Base-by-base conservation (phyloP, 805 yeast species). In the Jamesozyma gamospora region DNA sequence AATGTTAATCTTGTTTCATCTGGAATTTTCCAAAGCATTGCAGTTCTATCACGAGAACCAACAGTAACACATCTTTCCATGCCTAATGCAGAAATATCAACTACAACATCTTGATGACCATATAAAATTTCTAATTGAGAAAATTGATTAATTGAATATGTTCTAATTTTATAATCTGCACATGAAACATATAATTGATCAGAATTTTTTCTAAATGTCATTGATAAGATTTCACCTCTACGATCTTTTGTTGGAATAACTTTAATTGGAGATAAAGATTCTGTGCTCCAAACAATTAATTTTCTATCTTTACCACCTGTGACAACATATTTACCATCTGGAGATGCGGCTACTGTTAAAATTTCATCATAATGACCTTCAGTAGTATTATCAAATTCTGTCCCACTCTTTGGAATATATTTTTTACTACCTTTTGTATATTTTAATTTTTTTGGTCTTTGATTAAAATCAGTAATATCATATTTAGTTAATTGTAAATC, bases 1-100 rank as follows among this genome's bases (percentile, higher is more conserved):
- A 90, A 90, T 0, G 96, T 87, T 52, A 92, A 72, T 56, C 96
- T 76, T 1, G 94, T 78, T 64, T 92, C 98, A 53, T 92, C 98
- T 19, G 95, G 77, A 48, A 92, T 86, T 60, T 92, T 92, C 98
- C 98, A 92, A 52, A 84, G 68, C 80, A 94, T 82, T 9, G 90
- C 96, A 4, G 96, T 84, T 53, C 94, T 79, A 63, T 92, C 98
- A 51, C 97, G 76, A 3, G 94, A 72, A 14, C 98, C 98, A 26
- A 90, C 97, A 19, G 95, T 85, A 14, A 92, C 88, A 67, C 98
- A 92, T 42, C 96, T 76, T 56, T 92, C 97, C 60, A 79, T 78
- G 9, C 75, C 74, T 44, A 92, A 66, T 0, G 96, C 86, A 17
- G 86, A 66, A 39, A 92, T 79, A 54, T 80, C 96, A 32, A 74